These are phyloP conservation scores for Podila verticillata DNA, from an alignment of 192 early-diverging fungal species.

Conservation along the genomic window DNA sequence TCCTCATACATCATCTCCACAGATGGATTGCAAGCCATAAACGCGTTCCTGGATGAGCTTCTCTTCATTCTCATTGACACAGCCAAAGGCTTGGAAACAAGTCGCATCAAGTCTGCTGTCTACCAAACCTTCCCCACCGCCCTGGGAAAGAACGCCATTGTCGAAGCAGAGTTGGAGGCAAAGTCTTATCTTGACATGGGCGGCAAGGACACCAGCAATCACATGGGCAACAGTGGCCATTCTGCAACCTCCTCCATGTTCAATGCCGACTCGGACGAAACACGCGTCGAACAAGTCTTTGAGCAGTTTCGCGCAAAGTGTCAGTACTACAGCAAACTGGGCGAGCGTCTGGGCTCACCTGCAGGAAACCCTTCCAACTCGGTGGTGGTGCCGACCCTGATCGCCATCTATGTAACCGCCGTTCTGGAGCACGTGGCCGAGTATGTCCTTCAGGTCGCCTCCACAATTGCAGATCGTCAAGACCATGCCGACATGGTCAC, in stretches of 20 bases:
- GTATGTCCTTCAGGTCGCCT: conserved; percentile 58
- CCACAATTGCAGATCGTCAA: conserved; percentile 55
- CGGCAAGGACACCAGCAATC: conserved; percentile 52
- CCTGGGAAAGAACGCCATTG: conserved; percentile 68
- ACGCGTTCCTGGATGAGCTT: conserved; percentile 68
- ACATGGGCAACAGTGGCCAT: conserved; percentile 30
- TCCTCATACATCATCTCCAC: conserved; percentile 64
- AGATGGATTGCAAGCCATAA: conserved; percentile 64
- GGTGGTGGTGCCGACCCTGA: conserved; percentile 52
- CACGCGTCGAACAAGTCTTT: conserved; percentile 49
- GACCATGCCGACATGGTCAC: conserved; percentile 64
- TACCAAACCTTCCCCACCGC: conserved; percentile 58
- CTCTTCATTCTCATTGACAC: conserved; percentile 58
- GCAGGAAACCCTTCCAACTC: conserved; percentile 40
- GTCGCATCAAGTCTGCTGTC: conserved; percentile 59
- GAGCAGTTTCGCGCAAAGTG: conserved; percentile 63
- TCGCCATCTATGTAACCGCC: conserved; percentile 69
- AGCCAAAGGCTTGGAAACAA: conserved; percentile 59
- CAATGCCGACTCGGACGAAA: conserved; percentile 48
- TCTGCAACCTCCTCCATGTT: conserved; percentile 42
- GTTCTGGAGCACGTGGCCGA: conserved; percentile 69
- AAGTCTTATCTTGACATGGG: conserved; percentile 65
- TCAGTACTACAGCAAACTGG: conserved; percentile 64
- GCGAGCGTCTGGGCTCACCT: conserved; percentile 50
- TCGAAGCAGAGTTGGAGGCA: conserved; percentile 67